Conservation (phyloP, 768 basidiomycete genomes). For the Albatrellus ellisii region DNA sequence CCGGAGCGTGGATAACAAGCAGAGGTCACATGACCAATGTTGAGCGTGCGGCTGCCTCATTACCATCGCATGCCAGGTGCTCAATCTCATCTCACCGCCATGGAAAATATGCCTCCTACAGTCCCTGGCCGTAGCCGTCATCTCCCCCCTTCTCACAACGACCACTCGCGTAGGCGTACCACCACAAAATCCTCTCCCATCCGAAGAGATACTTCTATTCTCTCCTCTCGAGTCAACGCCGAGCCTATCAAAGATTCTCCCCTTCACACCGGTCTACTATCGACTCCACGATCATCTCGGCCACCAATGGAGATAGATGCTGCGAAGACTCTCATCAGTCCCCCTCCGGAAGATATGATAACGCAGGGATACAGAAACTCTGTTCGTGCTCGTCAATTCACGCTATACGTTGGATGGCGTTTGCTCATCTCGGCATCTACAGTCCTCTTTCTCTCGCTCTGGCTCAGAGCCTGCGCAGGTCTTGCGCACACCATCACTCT, state of each 20-base stretch:
- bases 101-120: background rate
- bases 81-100: background rate
- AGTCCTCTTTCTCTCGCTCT: conserved; percentile 13
- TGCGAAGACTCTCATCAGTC: conserved; percentile 12
- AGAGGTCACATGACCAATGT: too few species aligned
- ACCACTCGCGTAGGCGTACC: background rate
- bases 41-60: too few species aligned
- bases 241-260: too few species aligned
- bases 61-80: background rate
- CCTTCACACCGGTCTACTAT: conserved; percentile 9
- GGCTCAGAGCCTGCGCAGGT: conserved; percentile 10
- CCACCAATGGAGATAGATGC: conserved; percentile 6
- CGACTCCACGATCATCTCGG: conserved; percentile 9
- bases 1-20: too few species aligned
- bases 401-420: background rate
- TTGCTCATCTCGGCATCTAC: conserved; percentile 10
- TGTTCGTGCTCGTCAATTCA: background rate
- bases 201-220: conserved; percentile 5
- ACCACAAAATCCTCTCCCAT: conserved; percentile 10
- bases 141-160: background rate
- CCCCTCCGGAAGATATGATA: conserved; percentile 10
- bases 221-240: conserved; percentile 5
- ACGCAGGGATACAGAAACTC: too few species aligned
- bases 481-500: conserved; percentile 7
- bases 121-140: background rate